Evolutionary conservation across 148 eudicot genomes (phyloP).

Genomic region (Rhododendron kiyosumense): DNA sequence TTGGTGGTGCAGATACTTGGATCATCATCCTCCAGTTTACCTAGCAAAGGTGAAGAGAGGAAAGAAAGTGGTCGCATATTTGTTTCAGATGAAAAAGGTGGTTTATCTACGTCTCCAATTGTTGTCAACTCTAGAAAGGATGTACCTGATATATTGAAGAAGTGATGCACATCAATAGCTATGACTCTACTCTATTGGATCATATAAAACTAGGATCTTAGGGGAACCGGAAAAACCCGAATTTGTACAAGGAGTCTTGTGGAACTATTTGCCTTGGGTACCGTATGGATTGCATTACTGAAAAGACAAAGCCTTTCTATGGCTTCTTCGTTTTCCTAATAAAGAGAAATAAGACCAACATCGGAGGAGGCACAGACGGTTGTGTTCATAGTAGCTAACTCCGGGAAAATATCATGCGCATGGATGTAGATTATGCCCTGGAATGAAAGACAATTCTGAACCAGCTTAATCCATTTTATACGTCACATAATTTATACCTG

Average conservation of each 20-base stretch:
- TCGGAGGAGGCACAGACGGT: not conserved
- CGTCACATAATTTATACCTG: too few relatives aligned
- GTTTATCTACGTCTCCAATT: constrained; percentile 26
- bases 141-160: constrained; percentile 19
- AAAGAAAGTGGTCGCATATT: constrained; percentile 6
- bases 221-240: not conserved
- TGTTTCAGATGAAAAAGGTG: constrained; percentile 17
- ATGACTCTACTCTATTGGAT: not conserved
- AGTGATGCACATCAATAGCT: constrained; percentile 8
- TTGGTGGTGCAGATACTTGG: constrained; percentile 57
- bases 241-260: not conserved
- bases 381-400: not conserved
- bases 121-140: constrained; percentile 31
- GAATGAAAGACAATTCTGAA: not conserved
- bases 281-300: not conserved
- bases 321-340: not conserved
- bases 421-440: not conserved
- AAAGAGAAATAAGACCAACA: not conserved
- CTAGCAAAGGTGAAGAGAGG: constrained; percentile 7
- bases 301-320: not conserved
- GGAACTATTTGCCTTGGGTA: not conserved
- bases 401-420: not conserved
- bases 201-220: not conserved
- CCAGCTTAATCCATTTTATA: not conserved
- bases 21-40: constrained; percentile 26